Conservation (phyloP, 192 early-diverging fungal species). For the Linnemannia exigua region DNA sequence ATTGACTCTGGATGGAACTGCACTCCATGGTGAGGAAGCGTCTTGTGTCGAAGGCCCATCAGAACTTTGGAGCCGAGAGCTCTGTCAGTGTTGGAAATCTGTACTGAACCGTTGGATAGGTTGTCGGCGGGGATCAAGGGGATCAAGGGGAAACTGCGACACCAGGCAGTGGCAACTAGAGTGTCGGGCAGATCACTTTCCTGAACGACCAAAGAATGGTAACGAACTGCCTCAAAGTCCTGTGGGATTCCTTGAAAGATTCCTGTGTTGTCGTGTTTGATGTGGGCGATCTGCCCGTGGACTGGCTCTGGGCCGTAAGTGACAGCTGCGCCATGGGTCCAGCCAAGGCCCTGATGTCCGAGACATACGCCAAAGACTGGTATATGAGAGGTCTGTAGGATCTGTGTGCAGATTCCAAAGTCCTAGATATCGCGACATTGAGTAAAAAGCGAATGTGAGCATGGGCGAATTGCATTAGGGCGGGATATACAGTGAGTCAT, state of each 20-base stretch:
- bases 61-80: slow-evolving; percentile 60
- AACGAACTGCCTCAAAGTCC: slow-evolving; percentile 85
- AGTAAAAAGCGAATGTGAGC: background rate
- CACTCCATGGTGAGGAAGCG: slow-evolving; percentile 85
- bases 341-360: slow-evolving; percentile 92
- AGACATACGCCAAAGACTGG: slow-evolving; percentile 95
- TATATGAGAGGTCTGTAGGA: slow-evolving; percentile 65
- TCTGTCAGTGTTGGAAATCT: slow-evolving; percentile 26
- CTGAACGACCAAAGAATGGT: slow-evolving; percentile 90
- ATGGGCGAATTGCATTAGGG: background rate
- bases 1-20: slow-evolving; percentile 99
- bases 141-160: slow-evolving; percentile 51
- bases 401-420: slow-evolving; percentile 80
- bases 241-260: slow-evolving; percentile 74
- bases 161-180: slow-evolving; percentile 77
- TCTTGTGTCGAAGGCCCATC: slow-evolving; percentile 85
- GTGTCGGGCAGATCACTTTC: slow-evolving; percentile 69
- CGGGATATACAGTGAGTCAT: slow-evolving; percentile 21
- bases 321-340: slow-evolving; percentile 61
- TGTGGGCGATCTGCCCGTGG: slow-evolving; percentile 83
- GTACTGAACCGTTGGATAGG: slow-evolving; percentile 16
- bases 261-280: slow-evolving; percentile 55
- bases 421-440: slow-evolving; percentile 65
- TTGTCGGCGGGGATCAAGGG: slow-evolving; percentile 54
- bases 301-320: slow-evolving; percentile 76